Conservation (phyloP, 2,329 filamentous ascomycete species). For the Monosporascus sp. region DNA sequence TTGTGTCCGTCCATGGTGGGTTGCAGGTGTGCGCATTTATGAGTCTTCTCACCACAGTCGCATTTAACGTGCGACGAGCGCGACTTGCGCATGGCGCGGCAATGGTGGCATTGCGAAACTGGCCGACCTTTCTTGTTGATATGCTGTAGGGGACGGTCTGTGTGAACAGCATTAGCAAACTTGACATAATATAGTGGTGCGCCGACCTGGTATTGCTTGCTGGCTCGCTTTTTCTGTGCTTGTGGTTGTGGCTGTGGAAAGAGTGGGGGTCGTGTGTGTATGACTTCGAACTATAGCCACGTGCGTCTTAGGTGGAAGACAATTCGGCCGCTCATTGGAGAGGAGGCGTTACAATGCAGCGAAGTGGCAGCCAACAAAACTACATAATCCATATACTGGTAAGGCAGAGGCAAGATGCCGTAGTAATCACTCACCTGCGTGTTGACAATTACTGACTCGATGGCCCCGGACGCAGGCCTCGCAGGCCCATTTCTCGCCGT, state of each 20-base stretch:
- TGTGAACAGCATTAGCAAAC: constrained; percentile 4
- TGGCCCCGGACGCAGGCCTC: constrained; percentile 97
- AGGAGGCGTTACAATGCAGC: neutral
- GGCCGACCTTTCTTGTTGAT: constrained; percentile 98
- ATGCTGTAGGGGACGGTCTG: constrained; percentile 86
- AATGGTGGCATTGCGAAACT: constrained; percentile 96
- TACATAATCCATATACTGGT: neutral
- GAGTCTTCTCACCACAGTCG: constrained; percentile 90
- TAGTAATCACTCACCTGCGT: constrained; percentile 66
- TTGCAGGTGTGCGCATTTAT: constrained; percentile 59
- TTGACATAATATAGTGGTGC: too few relatives aligned
- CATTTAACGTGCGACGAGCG: constrained; percentile 92
- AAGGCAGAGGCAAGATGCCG: constrained; percentile 6
- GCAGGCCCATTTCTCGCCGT: constrained; percentile 97
- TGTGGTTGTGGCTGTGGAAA: neutral
- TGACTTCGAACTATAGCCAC: neutral
- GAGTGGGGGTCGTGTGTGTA: neutral
- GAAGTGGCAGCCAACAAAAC: neutral
- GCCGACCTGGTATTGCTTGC: too few relatives aligned
- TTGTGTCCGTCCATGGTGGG: constrained; percentile 52
- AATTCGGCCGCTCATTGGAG: neutral
- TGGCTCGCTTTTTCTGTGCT: too few relatives aligned
- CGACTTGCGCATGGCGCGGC: constrained; percentile 92
- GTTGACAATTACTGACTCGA: constrained; percentile 97
- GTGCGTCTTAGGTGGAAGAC: neutral